Conservation (phyloP, 2,329 filamentous ascomycete species). For the Myriosclerotinia scirpicola region DNA sequence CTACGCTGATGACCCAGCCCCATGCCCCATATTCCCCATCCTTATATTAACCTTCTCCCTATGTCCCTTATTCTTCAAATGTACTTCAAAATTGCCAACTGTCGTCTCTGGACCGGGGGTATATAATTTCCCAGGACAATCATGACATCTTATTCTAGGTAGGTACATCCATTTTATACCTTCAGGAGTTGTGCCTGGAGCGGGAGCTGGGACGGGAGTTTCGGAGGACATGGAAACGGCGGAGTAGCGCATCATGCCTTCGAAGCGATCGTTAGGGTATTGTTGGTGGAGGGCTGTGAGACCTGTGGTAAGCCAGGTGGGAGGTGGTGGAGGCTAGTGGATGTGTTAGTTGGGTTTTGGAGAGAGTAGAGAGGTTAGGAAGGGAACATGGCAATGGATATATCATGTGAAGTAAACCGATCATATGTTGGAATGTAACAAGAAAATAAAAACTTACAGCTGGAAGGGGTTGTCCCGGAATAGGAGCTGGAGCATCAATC, state of each 20-base stretch:
- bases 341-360: conserved; percentile 31
- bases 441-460: conserved; percentile 54
- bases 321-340: conserved; percentile 68
- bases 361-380: background rate
- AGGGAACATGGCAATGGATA: conserved; percentile 32
- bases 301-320: conserved; percentile 78
- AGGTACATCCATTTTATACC: conserved; percentile 79
- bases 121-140: conserved; percentile 93
- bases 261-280: conserved; percentile 82
- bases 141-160: conserved; percentile 85
- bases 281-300: conserved; percentile 67
- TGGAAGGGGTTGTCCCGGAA: conserved; percentile 55
- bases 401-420: conserved; percentile 34
- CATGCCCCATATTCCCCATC: conserved; percentile 1
- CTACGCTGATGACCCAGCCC: background rate
- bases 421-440: conserved; percentile 26
- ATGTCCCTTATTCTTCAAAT: conserved; percentile 83
- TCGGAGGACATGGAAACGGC: conserved; percentile 73
- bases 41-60: conserved; percentile 63
- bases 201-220: conserved; percentile 56
- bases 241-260: conserved; percentile 87
- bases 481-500: conserved; percentile 63
- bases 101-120: conserved; percentile 83
- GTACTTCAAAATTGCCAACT: conserved; percentile 88
- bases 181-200: conserved; percentile 51